Conservation (phyloP, 2,329 filamentous ascomycete species). For the Aspergillaceae sp. region DNA sequence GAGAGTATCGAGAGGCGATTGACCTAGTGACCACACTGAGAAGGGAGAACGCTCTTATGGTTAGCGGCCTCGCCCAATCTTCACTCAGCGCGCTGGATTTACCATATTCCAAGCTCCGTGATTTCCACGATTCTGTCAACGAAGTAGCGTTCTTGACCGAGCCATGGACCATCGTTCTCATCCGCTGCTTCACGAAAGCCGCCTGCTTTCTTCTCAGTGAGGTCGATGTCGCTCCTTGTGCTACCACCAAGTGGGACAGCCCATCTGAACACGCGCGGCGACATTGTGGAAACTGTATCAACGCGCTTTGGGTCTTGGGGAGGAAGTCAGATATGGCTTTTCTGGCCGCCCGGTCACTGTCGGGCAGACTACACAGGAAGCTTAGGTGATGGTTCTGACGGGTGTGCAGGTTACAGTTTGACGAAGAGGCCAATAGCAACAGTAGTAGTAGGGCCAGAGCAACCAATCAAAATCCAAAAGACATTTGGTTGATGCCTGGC, state of each 20-base stretch:
- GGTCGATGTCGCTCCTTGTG: slow-evolving; percentile 1
- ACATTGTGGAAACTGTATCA: slow-evolving; percentile 42
- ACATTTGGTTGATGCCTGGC: too few species aligned
- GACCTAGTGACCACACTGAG: slow-evolving; percentile 36
- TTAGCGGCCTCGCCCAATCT: slow-evolving; percentile 43
- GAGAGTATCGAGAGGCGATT: slow-evolving; percentile 17
- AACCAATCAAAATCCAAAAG: too few species aligned
- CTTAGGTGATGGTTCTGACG: background rate
- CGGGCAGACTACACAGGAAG: slow-evolving; percentile 19
- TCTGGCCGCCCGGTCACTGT: slow-evolving; percentile 31
- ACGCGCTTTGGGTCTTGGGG: slow-evolving; percentile 47
- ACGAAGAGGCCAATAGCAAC: too few species aligned
- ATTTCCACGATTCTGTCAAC: slow-evolving; percentile 47
- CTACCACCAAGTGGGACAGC: background rate
- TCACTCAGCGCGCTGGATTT: slow-evolving; percentile 30
- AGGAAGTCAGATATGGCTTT: slow-evolving; percentile 48
- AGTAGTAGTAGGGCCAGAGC: too few species aligned
- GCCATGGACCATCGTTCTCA: slow-evolving; percentile 51
- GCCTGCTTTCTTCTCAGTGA: slow-evolving; percentile 33
- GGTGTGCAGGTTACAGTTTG: too few species aligned
- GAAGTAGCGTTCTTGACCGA: slow-evolving; percentile 51
- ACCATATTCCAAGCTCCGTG: background rate
- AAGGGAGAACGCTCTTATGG: slow-evolving; percentile 36
- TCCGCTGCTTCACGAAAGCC: slow-evolving; percentile 46
- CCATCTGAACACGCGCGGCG: slow-evolving; percentile 4